Base-by-base conservation (phyloP, 1,284 basidiomycete species). In the Leccinum pseudoinsigne region DNA sequence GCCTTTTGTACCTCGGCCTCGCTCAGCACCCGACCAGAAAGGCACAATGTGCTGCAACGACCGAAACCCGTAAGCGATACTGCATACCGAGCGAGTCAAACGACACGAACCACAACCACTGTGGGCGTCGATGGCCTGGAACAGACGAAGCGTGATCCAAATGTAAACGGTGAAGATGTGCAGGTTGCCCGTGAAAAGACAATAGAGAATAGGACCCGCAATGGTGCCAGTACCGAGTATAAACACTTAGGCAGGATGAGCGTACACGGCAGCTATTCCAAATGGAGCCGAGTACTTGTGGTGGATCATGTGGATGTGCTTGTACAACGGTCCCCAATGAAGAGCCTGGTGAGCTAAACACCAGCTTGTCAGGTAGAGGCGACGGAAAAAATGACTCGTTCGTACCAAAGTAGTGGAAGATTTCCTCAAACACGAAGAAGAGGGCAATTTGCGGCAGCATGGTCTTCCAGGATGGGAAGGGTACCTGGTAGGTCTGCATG, bases 11-110 rank as follows among this genome's bases (percentile, higher is more conserved):
- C 36, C 80, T 88, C 28, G 28, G 28, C 28, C 28, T 28, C 28
- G 96, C 74, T 99, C 97, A 0, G 97, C 97, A 58, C 97, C 97
- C 26, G 95, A 94, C 97, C 97, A 99, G 86, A 98, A 94, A 3
- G 97, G 97, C 36, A 99, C 65, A 73, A 94, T 90, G 82, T 97
- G 89, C 72, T 95, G 91, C 66, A 99, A 83, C 18, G 94, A 97
- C 95, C 12, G 26, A 56, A 36, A 62, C 54, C 26, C 2, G 38
- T 65, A 21, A 66, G 64, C 21, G 18, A 34, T 8, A 31, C 40
- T 40, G 10, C 26, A 28, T 14, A 5, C 11, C 36, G 54, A 36
- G 60, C 10, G 5, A 47, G 7, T 14, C 16, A n/a, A 28, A 57
- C 14, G 8, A 47, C 9, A 67, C 73, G 0, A 10, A 93, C 87